phyloP scores from a whole-genome alignment of 2,329 filamentous ascomycete species.

The Sarocladiaceae sp. region DNA sequence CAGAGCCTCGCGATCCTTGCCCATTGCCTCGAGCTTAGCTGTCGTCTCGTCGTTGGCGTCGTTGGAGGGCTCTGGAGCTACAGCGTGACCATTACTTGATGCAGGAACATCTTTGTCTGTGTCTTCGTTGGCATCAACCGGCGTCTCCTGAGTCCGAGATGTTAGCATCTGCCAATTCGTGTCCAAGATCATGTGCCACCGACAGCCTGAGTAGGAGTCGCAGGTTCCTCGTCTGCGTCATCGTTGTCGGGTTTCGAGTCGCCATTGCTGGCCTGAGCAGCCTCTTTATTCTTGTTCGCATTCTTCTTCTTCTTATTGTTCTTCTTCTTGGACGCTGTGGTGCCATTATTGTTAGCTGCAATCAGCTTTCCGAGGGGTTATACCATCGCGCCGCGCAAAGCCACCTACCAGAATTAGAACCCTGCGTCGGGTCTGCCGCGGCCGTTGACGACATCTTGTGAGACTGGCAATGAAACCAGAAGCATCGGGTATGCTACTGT shows the following conservation, averaged over 20 bases:
- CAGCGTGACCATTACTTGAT: slow-evolving; percentile 32
- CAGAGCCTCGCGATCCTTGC: slow-evolving; percentile 75
- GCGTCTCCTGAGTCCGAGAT: slow-evolving; percentile 21
- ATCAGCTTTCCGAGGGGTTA: background rate
- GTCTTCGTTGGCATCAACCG: slow-evolving; percentile 19
- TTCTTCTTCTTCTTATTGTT: slow-evolving; percentile 58
- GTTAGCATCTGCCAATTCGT: slow-evolving; percentile 11
- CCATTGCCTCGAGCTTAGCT: slow-evolving; percentile 67
- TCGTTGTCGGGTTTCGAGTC: slow-evolving; percentile 29
- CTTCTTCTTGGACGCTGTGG: slow-evolving; percentile 48
- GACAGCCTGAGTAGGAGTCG: slow-evolving; percentile 31
- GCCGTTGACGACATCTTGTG: slow-evolving; percentile 36
- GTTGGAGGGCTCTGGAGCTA: slow-evolving; percentile 19
- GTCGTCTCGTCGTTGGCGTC: slow-evolving; percentile 33
- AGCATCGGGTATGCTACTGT: background rate
- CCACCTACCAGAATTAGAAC: slow-evolving; percentile 30
- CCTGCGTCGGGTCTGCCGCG: slow-evolving; percentile 29
- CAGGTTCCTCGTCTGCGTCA: slow-evolving; percentile 40
- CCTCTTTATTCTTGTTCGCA: slow-evolving; percentile 41
- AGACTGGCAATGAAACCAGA: background rate
- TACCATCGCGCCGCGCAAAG: background rate
- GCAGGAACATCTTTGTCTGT: slow-evolving; percentile 8
- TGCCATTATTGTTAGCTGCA: slow-evolving; percentile 12
- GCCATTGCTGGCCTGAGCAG: slow-evolving; percentile 28
- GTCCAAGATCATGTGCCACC: slow-evolving; percentile 10